A percentile compares a stretch with the other conserved stretches of the same genome.
These are phyloP conservation scores for Physcia stellaris DNA, from an alignment of 495 filamentous ascomycete genomes.

Conservation along the genomic window DNA sequence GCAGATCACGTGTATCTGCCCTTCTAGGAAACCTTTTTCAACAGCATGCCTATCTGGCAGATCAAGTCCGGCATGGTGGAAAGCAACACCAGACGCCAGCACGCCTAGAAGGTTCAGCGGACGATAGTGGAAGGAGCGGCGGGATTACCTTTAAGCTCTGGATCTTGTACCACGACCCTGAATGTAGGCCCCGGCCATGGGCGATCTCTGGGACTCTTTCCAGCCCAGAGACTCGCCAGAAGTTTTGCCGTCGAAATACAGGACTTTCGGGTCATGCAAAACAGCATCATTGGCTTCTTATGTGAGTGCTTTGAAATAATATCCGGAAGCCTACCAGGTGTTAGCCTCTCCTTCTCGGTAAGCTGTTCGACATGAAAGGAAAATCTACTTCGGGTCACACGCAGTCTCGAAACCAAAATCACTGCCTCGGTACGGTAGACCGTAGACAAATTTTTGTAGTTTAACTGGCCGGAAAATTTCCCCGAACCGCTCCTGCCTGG, in stretches of 20 bases:
- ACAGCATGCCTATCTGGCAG: conserved; percentile 52
- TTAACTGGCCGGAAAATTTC: conserved; percentile 85
- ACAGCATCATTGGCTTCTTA: conserved; percentile 81
- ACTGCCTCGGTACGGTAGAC: conserved; percentile 51
- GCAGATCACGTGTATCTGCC: conserved; percentile 76
- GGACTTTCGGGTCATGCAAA: conserved; percentile 77
- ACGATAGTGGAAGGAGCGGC: background rate
- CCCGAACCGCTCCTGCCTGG: conserved; percentile 65
- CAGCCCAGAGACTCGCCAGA: conserved; percentile 54
- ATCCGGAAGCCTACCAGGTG: conserved; percentile 53
- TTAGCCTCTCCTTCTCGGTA: conserved; percentile 12
- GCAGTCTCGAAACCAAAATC: conserved; percentile 80
- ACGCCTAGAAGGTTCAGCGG: conserved; percentile 40
- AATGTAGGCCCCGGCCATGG: conserved; percentile 55
- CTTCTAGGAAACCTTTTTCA: conserved; percentile 60
- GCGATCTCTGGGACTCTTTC: conserved; percentile 38
- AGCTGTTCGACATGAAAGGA: background rate
- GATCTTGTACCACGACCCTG: conserved; percentile 41
- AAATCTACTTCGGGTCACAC: conserved; percentile 52
- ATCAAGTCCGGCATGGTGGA: conserved; percentile 85
- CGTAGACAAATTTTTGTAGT: conserved; percentile 76
- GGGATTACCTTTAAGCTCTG: conserved; percentile 43
- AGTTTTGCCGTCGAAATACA: conserved; percentile 60
- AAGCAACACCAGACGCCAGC: conserved; percentile 63
- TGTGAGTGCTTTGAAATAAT: conserved; percentile 66